A percentile compares a stretch with the other conserved stretches of the same genome.
These are phyloP conservation scores for Ceratocystis cubensis DNA, from an alignment of 2,329 filamentous ascomycete genomes.

Conservation along the genomic window DNA sequence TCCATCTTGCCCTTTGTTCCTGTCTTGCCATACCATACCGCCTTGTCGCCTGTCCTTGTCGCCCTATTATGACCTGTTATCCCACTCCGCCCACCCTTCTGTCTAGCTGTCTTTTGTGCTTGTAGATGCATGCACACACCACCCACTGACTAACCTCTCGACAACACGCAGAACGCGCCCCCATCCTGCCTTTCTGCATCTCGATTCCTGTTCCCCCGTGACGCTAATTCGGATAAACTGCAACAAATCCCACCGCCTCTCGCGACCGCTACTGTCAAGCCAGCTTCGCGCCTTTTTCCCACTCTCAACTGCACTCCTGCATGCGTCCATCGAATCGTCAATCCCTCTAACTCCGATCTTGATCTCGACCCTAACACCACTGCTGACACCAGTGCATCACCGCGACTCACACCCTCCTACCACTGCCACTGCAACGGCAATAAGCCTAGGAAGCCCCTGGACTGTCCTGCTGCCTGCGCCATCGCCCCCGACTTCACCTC, in stretches of 20 bases:
- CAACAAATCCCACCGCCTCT: conserved; percentile 8
- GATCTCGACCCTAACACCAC: neutral
- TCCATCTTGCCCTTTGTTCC: neutral
- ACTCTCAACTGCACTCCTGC: conserved; percentile 9
- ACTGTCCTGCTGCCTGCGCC: neutral
- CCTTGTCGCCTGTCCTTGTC: neutral
- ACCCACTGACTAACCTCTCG: conserved; percentile 3
- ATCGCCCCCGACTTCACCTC: conserved; percentile 23
- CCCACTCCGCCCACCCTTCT: neutral
- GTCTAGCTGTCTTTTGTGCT: neutral
- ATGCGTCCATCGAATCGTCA: neutral
- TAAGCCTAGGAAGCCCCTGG: neutral
- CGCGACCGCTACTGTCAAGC: conserved; percentile 15
- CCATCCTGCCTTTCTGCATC: conserved; percentile 4
- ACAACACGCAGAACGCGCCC: neutral
- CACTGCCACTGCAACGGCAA: neutral
- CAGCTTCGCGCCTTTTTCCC: neutral
- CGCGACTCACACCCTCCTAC: neutral
- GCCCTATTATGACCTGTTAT: neutral
- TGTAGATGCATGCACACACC: neutral
- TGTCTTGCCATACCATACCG: neutral
- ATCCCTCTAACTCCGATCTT: neutral
- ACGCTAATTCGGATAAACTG: neutral
- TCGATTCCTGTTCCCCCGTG: neutral
- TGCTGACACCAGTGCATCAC: neutral